Conservation (phyloP, 768 basidiomycete species). For the Ephemerocybe angulata region DNA sequence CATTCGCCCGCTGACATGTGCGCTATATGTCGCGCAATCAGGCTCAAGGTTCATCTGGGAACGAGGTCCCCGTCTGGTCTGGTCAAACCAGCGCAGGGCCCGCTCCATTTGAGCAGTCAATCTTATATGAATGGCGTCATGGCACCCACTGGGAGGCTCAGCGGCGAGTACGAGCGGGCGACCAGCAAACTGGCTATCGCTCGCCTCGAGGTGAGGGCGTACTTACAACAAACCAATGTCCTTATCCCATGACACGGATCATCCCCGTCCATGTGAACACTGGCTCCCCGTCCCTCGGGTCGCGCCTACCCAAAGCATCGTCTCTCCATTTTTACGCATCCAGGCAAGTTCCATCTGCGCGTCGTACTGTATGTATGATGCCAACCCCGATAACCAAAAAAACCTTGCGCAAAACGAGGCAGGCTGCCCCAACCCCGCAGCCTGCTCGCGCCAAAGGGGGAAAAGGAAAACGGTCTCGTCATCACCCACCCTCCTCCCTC, state of each 20-base stretch:
- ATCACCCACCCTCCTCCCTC: background rate
- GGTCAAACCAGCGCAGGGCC: background rate
- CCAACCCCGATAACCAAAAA: background rate
- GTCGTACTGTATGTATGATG: too few species aligned
- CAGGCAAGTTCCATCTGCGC: background rate
- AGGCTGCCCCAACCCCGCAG: background rate
- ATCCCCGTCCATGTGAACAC: slow-evolving; percentile 4
- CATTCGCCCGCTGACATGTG: background rate
- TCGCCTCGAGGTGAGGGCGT: background rate
- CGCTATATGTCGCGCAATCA: background rate
- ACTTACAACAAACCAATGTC: background rate
- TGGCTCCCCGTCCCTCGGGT: background rate
- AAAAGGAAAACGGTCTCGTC: background rate
- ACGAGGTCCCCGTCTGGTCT: background rate
- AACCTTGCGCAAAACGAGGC: background rate
- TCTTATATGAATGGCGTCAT: background rate
- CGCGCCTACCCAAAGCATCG: background rate
- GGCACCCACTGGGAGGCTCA: background rate
- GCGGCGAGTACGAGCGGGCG: too few species aligned
- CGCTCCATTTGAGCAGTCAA: background rate
- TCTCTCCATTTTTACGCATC: background rate
- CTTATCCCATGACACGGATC: slow-evolving; percentile 10
- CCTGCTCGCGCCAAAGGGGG: background rate
- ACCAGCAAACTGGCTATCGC: background rate
- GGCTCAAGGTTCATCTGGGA: background rate